Conservation (phyloP, 2,329 filamentous ascomycete genomes). For the Microascus cirrosus region DNA sequence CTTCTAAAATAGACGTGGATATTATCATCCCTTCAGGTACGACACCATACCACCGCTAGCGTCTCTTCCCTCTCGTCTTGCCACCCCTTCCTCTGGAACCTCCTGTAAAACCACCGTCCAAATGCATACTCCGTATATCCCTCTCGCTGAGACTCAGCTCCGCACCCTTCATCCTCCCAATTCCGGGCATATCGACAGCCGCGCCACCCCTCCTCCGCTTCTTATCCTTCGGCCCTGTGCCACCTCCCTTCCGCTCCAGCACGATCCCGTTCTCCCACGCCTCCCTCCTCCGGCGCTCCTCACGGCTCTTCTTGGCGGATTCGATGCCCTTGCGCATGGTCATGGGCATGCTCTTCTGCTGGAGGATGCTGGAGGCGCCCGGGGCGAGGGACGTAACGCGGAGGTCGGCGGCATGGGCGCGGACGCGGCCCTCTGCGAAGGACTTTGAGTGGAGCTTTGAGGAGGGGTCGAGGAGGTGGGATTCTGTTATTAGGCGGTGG, state of each 20-base stretch:
- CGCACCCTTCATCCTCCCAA: conserved; percentile 72
- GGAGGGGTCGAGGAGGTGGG: conserved; percentile 58
- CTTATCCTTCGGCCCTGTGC: conserved; percentile 16
- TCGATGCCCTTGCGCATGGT: conserved; percentile 75
- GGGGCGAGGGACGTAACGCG: conserved; percentile 72
- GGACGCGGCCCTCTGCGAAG: conserved; percentile 54
- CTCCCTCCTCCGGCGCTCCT: conserved; percentile 62
- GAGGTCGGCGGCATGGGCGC: conserved; percentile 73
- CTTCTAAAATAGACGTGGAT: not conserved
- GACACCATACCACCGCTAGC: not conserved
- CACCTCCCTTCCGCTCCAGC: conserved; percentile 47
- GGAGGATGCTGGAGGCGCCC: conserved; percentile 56
- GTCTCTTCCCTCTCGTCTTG: conserved; percentile 5
- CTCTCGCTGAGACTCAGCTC: conserved; percentile 67
- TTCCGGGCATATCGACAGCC: conserved; percentile 62
- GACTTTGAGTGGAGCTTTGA: conserved; percentile 21
- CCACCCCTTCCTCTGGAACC: conserved; percentile 15
- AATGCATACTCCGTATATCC: conserved; percentile 64
- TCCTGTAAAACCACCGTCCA: conserved; percentile 21
- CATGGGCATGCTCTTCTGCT: conserved; percentile 84
- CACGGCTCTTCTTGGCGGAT: conserved; percentile 51
- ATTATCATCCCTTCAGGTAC: not conserved
- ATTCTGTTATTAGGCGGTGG: conserved; percentile 82
- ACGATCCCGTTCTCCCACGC: conserved; percentile 87
- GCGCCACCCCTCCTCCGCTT: conserved; percentile 30